Base-by-base conservation (phyloP, 2,329 filamentous ascomycete genomes). In the Penicillium aurantiogriseum region DNA sequence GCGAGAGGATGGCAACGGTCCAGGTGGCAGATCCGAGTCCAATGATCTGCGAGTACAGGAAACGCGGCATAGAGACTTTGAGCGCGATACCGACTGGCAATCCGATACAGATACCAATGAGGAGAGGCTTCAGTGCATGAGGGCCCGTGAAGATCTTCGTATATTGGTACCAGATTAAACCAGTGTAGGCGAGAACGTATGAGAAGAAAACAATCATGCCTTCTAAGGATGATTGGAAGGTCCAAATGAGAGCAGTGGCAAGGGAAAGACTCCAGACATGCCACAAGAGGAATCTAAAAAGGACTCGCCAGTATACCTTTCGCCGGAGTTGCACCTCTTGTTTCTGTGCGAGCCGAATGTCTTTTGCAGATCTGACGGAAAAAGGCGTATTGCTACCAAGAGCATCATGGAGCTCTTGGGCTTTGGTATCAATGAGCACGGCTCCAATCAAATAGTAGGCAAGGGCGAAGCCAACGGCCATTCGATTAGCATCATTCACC, bases 371-470 rank as follows among this genome's bases (percentile, higher is more conserved):
- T 25, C 69, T 72, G 39, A 81, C 76, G 2, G 75, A 74, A 6
- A 73, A 63, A 11, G 76, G 74, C 2, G 73, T 69, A 58, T 77
- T 70, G 27, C 76, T 72, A 50, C 80, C 76, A 4, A 79, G 76
- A 2, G 76, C 64, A 13, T 74, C 76, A 58, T 81, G 77, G 1
- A 84, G 72, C 58, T 81, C 77, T 52, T 81, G 79, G 21, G 81
- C 80, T 57, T 83, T 82, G 60, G 79, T 78, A 61, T 85, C 83
- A 27, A 85, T 80, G 23, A 83, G 72, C 2, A 85, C 81, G 13
- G 83, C 82, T 27, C 83, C 81, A 25, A 84, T 76, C 19, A 85
- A 72, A 61, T 85, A 85, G 66, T 85, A 85, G 0, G 80, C 80
- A 35, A 85, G 72, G n/a, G 80, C 79, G 60, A 84, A 83, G 2